Evolutionary conservation across 805 yeast species (phyloP).

Genomic region (Wickerhamiella azymoides): DNA sequence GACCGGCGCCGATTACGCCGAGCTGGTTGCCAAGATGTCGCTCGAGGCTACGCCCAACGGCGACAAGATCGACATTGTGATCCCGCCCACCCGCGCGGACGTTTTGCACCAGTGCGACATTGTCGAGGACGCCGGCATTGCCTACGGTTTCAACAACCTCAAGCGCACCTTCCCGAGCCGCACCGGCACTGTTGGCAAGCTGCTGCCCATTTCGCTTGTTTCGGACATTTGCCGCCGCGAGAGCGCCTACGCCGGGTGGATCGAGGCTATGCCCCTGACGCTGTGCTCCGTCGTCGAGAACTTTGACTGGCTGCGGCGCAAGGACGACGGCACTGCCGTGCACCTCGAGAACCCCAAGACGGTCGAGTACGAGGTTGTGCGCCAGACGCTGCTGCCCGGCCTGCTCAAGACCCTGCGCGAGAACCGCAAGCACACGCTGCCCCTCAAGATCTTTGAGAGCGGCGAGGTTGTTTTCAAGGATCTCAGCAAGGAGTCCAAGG

Average conservation of each 20-base stretch:
- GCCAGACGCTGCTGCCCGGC: conserved; percentile 91
- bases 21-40: conserved; percentile 68
- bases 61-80: conserved; percentile 42
- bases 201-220: conserved; percentile 82
- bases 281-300: conserved; percentile 95
- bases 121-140: conserved; percentile 97
- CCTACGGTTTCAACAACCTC: conserved; percentile 85
- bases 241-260: conserved; percentile 89
- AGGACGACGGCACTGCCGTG: conserved; percentile 62
- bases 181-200: conserved; percentile 64
- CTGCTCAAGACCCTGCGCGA: conserved; percentile 88
- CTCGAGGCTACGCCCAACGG: conserved; percentile 45
- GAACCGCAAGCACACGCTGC: conserved; percentile 89
- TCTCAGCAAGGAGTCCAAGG: conserved; percentile 66
- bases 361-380: conserved; percentile 89
- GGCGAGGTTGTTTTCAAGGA: conserved; percentile 91
- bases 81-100: conserved; percentile 94
- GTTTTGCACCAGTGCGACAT: conserved; percentile 93
- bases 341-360: conserved; percentile 94
- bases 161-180: conserved; percentile 67
- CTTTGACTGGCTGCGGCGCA: conserved; percentile 65
- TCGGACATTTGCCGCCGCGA: conserved; percentile 84
- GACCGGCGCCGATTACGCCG: conserved; percentile 50
- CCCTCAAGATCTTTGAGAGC: conserved; percentile 86
- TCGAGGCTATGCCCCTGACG: conserved; percentile 90